Percentiles rank a stretch among this genome's conserved stretches.
Evolutionary conservation across 108 stramenopile genomes (phyloP).

Genomic region (Nitzschia sp.): DNA sequence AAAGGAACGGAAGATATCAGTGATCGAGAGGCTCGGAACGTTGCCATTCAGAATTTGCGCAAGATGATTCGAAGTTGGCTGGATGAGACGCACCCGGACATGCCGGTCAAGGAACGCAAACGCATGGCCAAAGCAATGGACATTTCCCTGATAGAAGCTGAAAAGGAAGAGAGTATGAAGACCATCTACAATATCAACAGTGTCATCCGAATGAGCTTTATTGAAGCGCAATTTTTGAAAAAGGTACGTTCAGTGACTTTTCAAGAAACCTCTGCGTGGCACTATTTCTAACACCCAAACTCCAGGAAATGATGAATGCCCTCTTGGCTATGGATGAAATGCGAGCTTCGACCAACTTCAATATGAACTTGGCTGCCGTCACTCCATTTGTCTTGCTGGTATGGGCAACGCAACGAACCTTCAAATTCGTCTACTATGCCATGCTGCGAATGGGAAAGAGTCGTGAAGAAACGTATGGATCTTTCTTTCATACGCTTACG

Average conservation of each 20-base stretch:
- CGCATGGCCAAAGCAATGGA: conserved; percentile 75
- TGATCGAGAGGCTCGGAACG: conserved; percentile 72
- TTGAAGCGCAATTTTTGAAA: conserved; percentile 93
- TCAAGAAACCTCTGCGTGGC: not conserved
- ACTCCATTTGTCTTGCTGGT: conserved; percentile 80
- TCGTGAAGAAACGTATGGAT: conserved; percentile 71
- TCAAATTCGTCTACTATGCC: conserved; percentile 68
- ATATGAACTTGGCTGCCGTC: conserved; percentile 85
- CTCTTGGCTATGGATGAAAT: conserved; percentile 89
- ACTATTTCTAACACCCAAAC: not conserved
- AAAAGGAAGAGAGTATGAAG: conserved; percentile 82
- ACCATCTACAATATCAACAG: conserved; percentile 76
- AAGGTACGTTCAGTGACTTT: conserved; percentile 49
- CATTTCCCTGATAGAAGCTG: conserved; percentile 74
- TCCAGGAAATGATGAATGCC: conserved; percentile 84
- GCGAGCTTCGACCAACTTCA: conserved; percentile 85
- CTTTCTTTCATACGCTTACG: conserved; percentile 70
- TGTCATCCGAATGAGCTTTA: conserved; percentile 83
- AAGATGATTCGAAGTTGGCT: conserved; percentile 90
- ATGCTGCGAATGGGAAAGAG: conserved; percentile 73
- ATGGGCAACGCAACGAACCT: conserved; percentile 43
- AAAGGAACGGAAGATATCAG: conserved; percentile 71
- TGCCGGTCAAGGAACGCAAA: conserved; percentile 55
- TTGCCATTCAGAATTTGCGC: conserved; percentile 70
- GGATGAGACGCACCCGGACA: conserved; percentile 82